phyloP scores from a whole-genome alignment of 2,329 filamentous ascomycete genomes.

The Paraconiothyrium brasiliense region DNA sequence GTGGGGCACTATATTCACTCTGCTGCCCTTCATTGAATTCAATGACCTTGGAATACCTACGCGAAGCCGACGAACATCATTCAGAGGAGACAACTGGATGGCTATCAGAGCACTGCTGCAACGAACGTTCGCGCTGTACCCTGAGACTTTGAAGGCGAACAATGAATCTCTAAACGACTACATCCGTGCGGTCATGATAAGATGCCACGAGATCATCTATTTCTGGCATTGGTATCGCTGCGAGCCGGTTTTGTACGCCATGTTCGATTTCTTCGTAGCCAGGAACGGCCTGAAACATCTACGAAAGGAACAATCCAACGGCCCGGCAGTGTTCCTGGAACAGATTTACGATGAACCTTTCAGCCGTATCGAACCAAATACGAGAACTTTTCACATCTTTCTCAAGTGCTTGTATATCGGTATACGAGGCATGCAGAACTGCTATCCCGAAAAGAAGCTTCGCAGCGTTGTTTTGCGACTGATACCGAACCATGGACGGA shows the following conservation, averaged over 20 bases:
- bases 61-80: slow-evolving; percentile 52
- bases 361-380: slow-evolving; percentile 57
- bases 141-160: slow-evolving; percentile 48
- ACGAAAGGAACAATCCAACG: slow-evolving; percentile 59
- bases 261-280: slow-evolving; percentile 68
- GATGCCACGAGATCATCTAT: slow-evolving; percentile 64
- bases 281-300: slow-evolving; percentile 62
- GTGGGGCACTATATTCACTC: slow-evolving; percentile 59
- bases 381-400: slow-evolving; percentile 67
- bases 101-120: slow-evolving; percentile 57
- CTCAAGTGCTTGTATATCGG: slow-evolving; percentile 65
- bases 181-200: slow-evolving; percentile 59
- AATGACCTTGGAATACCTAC: slow-evolving; percentile 59
- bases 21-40: slow-evolving; percentile 64
- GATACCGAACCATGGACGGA: slow-evolving; percentile 68
- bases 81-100: slow-evolving; percentile 60
- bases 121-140: slow-evolving; percentile 59
- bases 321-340: slow-evolving; percentile 65
- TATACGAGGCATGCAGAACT: slow-evolving; percentile 56
- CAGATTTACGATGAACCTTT: slow-evolving; percentile 55
- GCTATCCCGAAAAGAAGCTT: slow-evolving; percentile 64
- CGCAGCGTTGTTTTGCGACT: slow-evolving; percentile 66
- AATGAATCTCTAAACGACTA: slow-evolving; percentile 64
- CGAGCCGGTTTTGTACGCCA: slow-evolving; percentile 60
- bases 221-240: slow-evolving; percentile 67